These are phyloP conservation scores for Abortiporus biennis DNA, from an alignment of 1,284 basidiomycete species.

Conservation along the genomic window DNA sequence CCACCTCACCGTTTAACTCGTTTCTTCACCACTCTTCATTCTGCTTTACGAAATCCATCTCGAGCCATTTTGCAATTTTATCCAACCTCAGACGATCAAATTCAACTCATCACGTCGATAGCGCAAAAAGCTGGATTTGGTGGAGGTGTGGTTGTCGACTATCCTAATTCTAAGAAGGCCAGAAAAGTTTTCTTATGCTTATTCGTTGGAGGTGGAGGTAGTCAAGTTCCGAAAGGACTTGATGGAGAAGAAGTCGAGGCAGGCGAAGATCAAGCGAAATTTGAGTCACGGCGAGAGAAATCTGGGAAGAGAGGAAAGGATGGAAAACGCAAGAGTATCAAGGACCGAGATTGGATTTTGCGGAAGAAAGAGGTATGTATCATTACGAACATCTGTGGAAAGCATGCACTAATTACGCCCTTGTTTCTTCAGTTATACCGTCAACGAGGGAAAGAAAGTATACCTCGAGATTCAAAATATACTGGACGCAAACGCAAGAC, in stretches of 20 bases:
- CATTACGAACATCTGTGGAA: background rate
- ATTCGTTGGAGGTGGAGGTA: slow-evolving; percentile 72
- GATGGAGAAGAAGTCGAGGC: slow-evolving; percentile 56
- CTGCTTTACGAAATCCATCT: slow-evolving; percentile 85
- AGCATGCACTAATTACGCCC: slow-evolving; percentile 2
- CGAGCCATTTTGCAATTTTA: slow-evolving; percentile 96
- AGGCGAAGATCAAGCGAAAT: slow-evolving; percentile 45
- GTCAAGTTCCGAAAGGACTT: slow-evolving; percentile 66
- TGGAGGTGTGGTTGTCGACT: slow-evolving; percentile 95
- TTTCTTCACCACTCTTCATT: slow-evolving; percentile 97
- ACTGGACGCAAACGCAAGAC: slow-evolving; percentile 72
- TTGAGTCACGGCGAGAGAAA: slow-evolving; percentile 63
- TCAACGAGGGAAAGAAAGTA: slow-evolving; percentile 73
- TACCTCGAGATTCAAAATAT: slow-evolving; percentile 77
- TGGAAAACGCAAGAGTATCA: slow-evolving; percentile 60
- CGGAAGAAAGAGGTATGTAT: slow-evolving; percentile 75
- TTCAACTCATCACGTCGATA: slow-evolving; percentile 89
- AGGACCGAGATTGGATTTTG: slow-evolving; percentile 77
- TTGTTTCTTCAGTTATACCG: slow-evolving; percentile 56
- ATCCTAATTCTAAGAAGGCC: slow-evolving; percentile 93
- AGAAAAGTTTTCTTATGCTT: slow-evolving; percentile 89
- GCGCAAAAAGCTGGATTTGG: slow-evolving; percentile 96
- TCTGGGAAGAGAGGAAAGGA: slow-evolving; percentile 44
- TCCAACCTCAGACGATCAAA: slow-evolving; percentile 92
- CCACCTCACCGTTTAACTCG: slow-evolving; percentile 87